phyloP scores from a whole-genome alignment of 192 early-diverging fungal genomes.

The Umbelopsis ramanniana region DNA sequence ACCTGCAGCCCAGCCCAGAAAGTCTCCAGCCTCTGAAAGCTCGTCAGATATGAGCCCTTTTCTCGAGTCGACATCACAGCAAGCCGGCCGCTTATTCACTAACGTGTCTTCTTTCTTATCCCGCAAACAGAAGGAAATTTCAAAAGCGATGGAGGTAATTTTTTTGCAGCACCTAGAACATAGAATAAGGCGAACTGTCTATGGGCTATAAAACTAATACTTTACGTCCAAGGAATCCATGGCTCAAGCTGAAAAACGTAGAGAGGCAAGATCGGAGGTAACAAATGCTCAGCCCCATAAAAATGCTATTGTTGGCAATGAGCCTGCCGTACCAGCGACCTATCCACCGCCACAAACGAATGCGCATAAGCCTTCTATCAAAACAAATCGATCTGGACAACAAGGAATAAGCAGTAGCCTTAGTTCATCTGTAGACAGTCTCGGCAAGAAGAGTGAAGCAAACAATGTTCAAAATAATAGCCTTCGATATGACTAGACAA shows the following conservation, averaged over 20 bases:
- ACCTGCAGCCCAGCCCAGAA: background rate
- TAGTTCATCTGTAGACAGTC: background rate
- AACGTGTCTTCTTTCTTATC: conserved; percentile 53
- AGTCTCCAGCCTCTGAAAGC: conserved; percentile 18
- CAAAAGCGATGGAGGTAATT: conserved; percentile 46
- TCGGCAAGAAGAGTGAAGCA: background rate
- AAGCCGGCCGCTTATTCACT: conserved; percentile 52
- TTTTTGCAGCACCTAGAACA: background rate
- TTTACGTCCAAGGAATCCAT: background rate
- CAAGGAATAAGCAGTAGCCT: background rate
- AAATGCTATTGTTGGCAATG: background rate
- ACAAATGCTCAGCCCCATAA: background rate
- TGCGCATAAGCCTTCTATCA: background rate
- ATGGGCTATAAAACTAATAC: background rate
- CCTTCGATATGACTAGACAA: background rate
- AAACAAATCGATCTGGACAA: background rate
- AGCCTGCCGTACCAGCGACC: background rate
- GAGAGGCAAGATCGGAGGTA: background rate
- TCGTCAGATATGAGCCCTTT: background rate
- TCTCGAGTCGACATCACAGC: conserved; percentile 41
- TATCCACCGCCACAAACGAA: conserved; percentile 19
- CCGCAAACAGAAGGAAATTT: conserved; percentile 49
- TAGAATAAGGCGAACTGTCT: background rate
- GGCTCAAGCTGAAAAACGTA: conserved; percentile 1
- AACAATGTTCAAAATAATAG: background rate